phyloP scores from a whole-genome alignment of 2,329 filamentous ascomycete genomes.

The Trichoderma afroharzianum region DNA sequence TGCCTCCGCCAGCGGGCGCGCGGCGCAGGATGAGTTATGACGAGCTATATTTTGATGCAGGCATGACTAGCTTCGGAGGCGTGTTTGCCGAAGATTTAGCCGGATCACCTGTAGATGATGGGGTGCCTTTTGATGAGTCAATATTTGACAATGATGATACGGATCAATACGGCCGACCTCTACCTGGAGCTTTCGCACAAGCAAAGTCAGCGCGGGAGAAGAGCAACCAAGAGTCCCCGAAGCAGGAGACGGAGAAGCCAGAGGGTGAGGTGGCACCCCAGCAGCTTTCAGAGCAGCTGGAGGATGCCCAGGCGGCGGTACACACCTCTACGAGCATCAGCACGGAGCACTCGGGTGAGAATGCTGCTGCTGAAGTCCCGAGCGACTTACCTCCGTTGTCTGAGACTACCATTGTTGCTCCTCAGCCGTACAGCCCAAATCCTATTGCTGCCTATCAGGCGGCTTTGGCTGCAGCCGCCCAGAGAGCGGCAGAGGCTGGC shows the following conservation, averaged over 20 bases:
- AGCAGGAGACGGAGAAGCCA: conserved; percentile 39
- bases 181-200: conserved; percentile 55
- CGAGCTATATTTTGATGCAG: conserved; percentile 69
- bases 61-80: conserved; percentile 47
- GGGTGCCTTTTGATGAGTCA: conserved; percentile 64
- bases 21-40: conserved; percentile 40
- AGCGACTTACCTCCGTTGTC: not conserved
- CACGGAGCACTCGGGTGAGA: conserved; percentile 19
- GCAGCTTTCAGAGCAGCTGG: conserved; percentile 43
- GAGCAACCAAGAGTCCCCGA: conserved; percentile 5
- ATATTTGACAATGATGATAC: conserved; percentile 68
- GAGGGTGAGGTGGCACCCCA: conserved; percentile 47
- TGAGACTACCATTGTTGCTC: conserved; percentile 15
- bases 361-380: conserved; percentile 2
- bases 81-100: conserved; percentile 47
- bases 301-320: conserved; percentile 45
- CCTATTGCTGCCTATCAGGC: conserved; percentile 69
- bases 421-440: conserved; percentile 19
- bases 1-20: conserved; percentile 18
- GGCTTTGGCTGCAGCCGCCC: conserved; percentile 77
- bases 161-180: conserved; percentile 57
- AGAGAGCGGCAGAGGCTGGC: conserved; percentile 70
- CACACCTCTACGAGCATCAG: conserved; percentile 48
- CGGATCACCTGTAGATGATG: conserved; percentile 43
- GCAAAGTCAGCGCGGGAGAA: conserved; percentile 44